A percentile compares a stretch with the other conserved stretches of the same genome.
Evolutionary conservation across 768 basidiomycete species (phyloP).

Genomic region (Russula vinacea): DNA sequence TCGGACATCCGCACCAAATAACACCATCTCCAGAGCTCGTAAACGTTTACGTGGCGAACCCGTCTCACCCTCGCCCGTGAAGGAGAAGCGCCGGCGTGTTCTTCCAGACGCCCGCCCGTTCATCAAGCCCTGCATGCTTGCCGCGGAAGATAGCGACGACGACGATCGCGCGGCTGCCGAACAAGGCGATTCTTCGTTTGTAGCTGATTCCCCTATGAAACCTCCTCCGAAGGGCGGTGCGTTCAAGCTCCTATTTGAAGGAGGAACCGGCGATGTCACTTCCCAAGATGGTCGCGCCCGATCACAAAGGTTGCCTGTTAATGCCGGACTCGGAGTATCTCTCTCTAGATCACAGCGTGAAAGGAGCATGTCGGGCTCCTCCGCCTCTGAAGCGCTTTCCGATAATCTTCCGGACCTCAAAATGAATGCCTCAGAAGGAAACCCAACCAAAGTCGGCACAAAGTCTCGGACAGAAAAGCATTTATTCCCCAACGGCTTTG

Average conservation of each 20-base stretch:
- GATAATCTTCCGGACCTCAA: constrained; percentile 27
- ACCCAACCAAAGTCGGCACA: background rate
- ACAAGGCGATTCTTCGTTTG: constrained; percentile 46
- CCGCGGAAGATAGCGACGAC: constrained; percentile 34
- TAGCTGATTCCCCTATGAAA: constrained; percentile 73
- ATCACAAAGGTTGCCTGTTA: constrained; percentile 23
- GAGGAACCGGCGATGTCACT: constrained; percentile 37
- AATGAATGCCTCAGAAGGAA: constrained; percentile 24
- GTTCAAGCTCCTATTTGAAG: constrained; percentile 68
- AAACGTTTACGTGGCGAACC: constrained; percentile 81
- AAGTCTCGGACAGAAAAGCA: constrained; percentile 18
- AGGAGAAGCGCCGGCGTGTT: constrained; percentile 66
- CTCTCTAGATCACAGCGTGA: constrained; percentile 28
- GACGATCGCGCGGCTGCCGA: constrained; percentile 38
- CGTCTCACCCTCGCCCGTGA: constrained; percentile 78
- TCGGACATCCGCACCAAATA: constrained; percentile 27
- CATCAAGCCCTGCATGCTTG: constrained; percentile 36
- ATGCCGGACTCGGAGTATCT: constrained; percentile 17
- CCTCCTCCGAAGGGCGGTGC: constrained; percentile 51
- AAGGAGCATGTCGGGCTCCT: constrained; percentile 28
- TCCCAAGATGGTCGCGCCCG: constrained; percentile 19
- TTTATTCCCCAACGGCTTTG: constrained; percentile 17
- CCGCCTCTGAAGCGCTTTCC: constrained; percentile 20
- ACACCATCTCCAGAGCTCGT: constrained; percentile 63
- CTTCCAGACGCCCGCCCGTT: constrained; percentile 44